Conservation (phyloP, 208 protist genomes). For the Wallacemonas sp. region DNA sequence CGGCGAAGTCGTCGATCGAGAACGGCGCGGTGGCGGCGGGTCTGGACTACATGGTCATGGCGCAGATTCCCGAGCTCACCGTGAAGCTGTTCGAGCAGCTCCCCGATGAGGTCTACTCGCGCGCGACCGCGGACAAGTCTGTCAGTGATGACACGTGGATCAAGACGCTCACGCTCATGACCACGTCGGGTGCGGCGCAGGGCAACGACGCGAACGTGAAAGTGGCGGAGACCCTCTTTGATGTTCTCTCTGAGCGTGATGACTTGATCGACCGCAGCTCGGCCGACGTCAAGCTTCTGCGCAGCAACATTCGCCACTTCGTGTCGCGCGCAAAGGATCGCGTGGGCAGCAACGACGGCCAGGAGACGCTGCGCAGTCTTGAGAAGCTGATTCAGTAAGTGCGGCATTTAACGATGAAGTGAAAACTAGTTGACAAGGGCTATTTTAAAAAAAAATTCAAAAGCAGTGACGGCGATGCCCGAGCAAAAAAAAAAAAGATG, state of each 20-base stretch:
- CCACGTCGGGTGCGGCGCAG: slow-evolving; percentile 25
- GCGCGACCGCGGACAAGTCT: slow-evolving; percentile 20
- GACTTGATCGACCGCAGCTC: slow-evolving; percentile 38
- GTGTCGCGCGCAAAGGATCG: slow-evolving; percentile 27
- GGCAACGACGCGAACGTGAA: slow-evolving; percentile 37
- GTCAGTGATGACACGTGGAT: slow-evolving; percentile 53
- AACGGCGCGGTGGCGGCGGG: slow-evolving; percentile 22
- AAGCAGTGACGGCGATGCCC: slow-evolving; percentile 4
- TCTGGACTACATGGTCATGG: slow-evolving; percentile 40
- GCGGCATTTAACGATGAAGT: too few relatives aligned
- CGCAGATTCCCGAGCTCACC: slow-evolving; percentile 26
- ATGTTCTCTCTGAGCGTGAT: slow-evolving; percentile 73
- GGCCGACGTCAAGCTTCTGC: slow-evolving; percentile 44
- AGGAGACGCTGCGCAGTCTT: slow-evolving; percentile 53
- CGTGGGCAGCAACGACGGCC: slow-evolving; percentile 31
- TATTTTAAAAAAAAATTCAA: slow-evolving; percentile 1
- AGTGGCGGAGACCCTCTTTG: slow-evolving; percentile 55
- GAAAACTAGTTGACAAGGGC: too few relatives aligned
- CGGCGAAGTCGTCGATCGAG: slow-evolving; percentile 39
- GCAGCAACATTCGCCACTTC: slow-evolving; percentile 58
- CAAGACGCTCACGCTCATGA: slow-evolving; percentile 45
- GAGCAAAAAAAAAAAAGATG: slow-evolving; percentile 3
- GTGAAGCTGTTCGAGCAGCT: slow-evolving; percentile 36
- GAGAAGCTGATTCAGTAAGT: slow-evolving; percentile 75
- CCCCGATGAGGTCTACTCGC: slow-evolving; percentile 12